phyloP scores from a whole-genome alignment of 768 basidiomycete genomes.

The Collybia mongolica region DNA sequence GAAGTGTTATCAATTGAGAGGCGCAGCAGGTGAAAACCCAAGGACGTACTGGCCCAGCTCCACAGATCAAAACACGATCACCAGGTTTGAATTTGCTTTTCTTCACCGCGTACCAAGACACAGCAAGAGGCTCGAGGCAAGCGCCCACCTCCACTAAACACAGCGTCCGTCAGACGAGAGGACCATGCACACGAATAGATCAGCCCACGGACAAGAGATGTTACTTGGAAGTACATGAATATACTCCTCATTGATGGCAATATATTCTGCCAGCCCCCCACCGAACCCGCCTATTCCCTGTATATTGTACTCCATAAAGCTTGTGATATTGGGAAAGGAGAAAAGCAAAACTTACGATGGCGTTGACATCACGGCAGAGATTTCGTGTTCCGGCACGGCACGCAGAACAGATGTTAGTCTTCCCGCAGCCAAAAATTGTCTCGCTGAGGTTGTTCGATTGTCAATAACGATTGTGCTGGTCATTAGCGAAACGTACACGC shows the following conservation, averaged over 20 bases:
- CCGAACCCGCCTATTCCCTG: conserved; percentile 34
- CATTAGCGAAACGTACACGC: not conserved
- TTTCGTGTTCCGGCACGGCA: conserved; percentile 29
- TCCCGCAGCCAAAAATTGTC: conserved; percentile 35
- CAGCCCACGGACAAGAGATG: conserved; percentile 28
- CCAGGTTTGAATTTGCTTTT: conserved; percentile 32
- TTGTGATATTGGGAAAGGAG: not conserved
- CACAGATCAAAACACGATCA: conserved; percentile 34
- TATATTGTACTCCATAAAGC: not conserved
- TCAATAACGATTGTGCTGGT: not conserved
- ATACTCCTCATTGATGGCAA: conserved; percentile 26
- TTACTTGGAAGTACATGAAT: conserved; percentile 34
- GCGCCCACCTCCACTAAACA: conserved; percentile 41
- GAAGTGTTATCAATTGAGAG: not conserved
- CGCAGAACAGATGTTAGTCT: conserved; percentile 22
- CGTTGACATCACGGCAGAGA: conserved; percentile 27
- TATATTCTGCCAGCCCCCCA: conserved; percentile 44
- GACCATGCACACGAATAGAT: not conserved
- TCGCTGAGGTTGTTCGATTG: conserved; percentile 15
- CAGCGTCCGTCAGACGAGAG: not conserved
- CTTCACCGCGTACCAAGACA: conserved; percentile 42
- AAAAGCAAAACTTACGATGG: conserved; percentile 25
- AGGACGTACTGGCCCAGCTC: conserved; percentile 41
- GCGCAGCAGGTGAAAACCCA: not conserved
- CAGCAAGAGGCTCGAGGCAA: conserved; percentile 41